These are phyloP conservation scores for Hypoxylon fragiforme DNA, from an alignment of 495 filamentous ascomycete species.

Conservation along the genomic window DNA sequence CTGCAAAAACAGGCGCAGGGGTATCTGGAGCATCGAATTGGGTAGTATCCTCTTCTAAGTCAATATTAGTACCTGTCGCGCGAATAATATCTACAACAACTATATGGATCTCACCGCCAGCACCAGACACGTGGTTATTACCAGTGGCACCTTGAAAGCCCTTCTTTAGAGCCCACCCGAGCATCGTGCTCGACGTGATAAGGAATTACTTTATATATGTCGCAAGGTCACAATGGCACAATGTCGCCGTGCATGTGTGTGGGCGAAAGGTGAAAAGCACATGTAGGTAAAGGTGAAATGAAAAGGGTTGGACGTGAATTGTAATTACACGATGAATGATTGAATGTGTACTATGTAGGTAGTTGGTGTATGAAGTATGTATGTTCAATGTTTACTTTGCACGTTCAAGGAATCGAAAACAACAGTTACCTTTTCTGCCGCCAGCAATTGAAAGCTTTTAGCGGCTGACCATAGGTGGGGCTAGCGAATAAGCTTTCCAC, in stretches of 20 bases:
- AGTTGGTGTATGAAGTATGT: neutral
- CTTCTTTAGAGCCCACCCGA: slow-evolving; percentile 59
- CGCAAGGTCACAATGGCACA: too few relatives aligned
- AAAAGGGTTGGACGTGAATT: too few relatives aligned
- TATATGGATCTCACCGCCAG: slow-evolving; percentile 35
- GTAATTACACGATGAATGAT: too few relatives aligned
- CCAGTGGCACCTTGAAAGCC: slow-evolving; percentile 39
- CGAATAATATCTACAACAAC: neutral
- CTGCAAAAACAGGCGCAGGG: slow-evolving; percentile 89
- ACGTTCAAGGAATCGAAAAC: slow-evolving; percentile 1
- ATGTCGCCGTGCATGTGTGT: too few relatives aligned
- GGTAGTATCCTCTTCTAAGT: slow-evolving; percentile 46
- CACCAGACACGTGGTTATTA: slow-evolving; percentile 35
- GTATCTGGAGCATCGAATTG: slow-evolving; percentile 79
- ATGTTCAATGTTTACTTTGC: slow-evolving; percentile 23
- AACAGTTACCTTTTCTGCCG: too few relatives aligned
- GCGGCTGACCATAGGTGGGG: neutral
- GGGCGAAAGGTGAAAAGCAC: neutral
- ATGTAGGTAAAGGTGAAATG: too few relatives aligned
- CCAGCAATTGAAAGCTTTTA: neutral
- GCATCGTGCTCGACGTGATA: slow-evolving; percentile 45
- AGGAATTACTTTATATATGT: neutral
- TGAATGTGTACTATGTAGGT: too few relatives aligned
- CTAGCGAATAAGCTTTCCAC: neutral
- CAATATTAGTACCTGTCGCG: slow-evolving; percentile 16